phyloP scores from a whole-genome alignment of 208 protist species.

The Strigomonas galati region DNA sequence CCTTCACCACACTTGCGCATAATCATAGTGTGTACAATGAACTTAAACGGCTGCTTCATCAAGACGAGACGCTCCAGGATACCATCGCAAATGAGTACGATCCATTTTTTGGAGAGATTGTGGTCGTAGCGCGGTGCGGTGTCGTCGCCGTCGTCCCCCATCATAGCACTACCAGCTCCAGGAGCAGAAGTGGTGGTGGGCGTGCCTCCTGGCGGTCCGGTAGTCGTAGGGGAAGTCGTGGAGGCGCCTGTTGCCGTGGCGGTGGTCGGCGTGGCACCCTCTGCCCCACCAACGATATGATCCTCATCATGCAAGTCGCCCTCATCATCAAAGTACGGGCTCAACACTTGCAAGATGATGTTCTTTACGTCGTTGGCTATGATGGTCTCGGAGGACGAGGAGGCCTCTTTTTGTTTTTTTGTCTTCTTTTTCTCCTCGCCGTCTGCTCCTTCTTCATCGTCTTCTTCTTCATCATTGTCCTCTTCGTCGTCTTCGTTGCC shows the following conservation, averaged over 20 bases:
- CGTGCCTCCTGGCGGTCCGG: too few relatives aligned
- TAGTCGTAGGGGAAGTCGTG: too few relatives aligned
- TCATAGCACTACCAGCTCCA: conserved; percentile 23
- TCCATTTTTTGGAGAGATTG: conserved; percentile 63
- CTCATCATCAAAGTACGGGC: conserved; percentile 85
- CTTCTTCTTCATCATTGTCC: conserved; percentile 18
- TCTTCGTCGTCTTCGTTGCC: background rate
- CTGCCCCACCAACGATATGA: background rate
- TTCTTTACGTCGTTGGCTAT: conserved; percentile 85
- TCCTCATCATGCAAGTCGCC: background rate
- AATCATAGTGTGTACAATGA: conserved; percentile 73
- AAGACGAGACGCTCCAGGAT: conserved; percentile 78
- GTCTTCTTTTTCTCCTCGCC: conserved; percentile 7
- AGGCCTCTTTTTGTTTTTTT: conserved; percentile 26
- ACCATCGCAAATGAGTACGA: conserved; percentile 78
- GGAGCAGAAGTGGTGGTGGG: conserved; percentile 5
- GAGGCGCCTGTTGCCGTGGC: conserved; percentile 28
- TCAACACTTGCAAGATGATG: conserved; percentile 79
- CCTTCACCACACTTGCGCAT: conserved; percentile 83
- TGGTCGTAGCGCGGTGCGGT: conserved; percentile 80
- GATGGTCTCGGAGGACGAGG: too few relatives aligned
- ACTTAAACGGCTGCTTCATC: conserved; percentile 84
- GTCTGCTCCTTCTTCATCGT: conserved; percentile 22
- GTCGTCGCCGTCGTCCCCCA: conserved; percentile 43
- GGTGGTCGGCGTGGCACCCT: conserved; percentile 18